Base-by-base conservation (phyloP, 352 stramenopile genomes). In the Pythium oligandrum region DNA sequence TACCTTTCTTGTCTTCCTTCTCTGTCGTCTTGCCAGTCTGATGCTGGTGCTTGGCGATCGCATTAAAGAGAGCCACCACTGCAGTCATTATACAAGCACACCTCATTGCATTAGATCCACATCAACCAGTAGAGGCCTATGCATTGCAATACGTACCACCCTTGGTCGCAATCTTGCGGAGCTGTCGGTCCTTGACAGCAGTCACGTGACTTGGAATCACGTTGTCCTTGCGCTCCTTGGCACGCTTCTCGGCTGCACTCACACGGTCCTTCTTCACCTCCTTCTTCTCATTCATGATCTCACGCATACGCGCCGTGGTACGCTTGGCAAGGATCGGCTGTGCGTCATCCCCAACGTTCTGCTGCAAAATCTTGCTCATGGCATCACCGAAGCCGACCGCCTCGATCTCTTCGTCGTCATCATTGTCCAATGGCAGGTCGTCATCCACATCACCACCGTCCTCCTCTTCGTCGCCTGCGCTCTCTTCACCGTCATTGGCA, bases 11-110 rank as follows among this genome's bases (percentile, higher is more conserved):
- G 54, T 88, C 73, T 36, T 75, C 71, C 66, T 78, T 85, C 26
- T 85, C 68, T 26, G 78, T 66, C 50, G 70, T 62, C 45, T 75
- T 79, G 53, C 74, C 77, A n/a, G 37, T 65, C 46, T 80, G 70
- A 55, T 93, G 78, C 64, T 93, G 83, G 57, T 93, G 83, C 70
- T 90, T 92, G 46, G 84, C 67, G 48, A 93, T 93, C 9, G 83
- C 83, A 51, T 93, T 93, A 55, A 93, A 93, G 31, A 93, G 59
- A 33, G 83, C 80, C 11, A 93, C 83, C 44, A 93, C 83, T 86
- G 52, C 32, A 26, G 17, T 26, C 17, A 55, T 40, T 17, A 51
- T 33, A 35, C 35, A 61, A 11, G 32, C 37, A 44, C 30, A 34
- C 2, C 32, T 11, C 5, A 2, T 40, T 35, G 46, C 35, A 50